Evolutionary conservation across 495 filamentous ascomycete genomes (phyloP).

Genomic region (Tuber umbilicatum): DNA sequence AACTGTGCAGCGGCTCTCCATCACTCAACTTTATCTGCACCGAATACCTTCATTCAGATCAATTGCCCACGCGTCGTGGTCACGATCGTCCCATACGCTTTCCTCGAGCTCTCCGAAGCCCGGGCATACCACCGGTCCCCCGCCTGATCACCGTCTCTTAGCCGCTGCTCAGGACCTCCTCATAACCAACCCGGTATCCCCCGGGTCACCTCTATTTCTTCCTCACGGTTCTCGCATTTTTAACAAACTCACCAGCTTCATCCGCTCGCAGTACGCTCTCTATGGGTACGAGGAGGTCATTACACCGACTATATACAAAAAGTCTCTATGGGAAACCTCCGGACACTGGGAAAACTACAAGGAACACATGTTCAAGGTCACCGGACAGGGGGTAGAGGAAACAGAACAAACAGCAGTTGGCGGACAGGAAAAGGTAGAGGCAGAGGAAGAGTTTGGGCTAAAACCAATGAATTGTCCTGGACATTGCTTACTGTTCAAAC

Average conservation of each 20-base stretch:
- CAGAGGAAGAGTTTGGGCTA: constrained; percentile 76
- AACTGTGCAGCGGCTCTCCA: not conserved
- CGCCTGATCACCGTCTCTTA: constrained; percentile 60
- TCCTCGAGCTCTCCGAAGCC: not conserved
- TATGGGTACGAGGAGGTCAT: constrained; percentile 90
- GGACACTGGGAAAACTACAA: constrained; percentile 93
- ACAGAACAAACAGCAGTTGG: constrained; percentile 21
- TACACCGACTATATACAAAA: constrained; percentile 91
- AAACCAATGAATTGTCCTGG: constrained; percentile 98
- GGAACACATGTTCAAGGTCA: constrained; percentile 91
- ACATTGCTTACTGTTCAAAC: constrained; percentile 78
- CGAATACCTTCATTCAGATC: not conserved
- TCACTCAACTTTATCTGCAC: not conserved
- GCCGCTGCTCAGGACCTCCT: constrained; percentile 69
- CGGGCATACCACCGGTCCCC: not conserved
- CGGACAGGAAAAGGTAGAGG: constrained; percentile 22
- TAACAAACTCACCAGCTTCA: constrained; percentile 77
- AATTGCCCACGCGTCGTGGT: not conserved
- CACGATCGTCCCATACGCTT: not conserved
- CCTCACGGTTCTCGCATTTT: constrained; percentile 80
- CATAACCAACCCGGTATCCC: constrained; percentile 68
- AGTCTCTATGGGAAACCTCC: constrained; percentile 77
- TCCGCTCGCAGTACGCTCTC: constrained; percentile 76
- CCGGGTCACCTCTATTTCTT: constrained; percentile 81
- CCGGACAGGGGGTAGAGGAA: constrained; percentile 47